phyloP scores from a whole-genome alignment of 495 filamentous ascomycete genomes.

The Astrothelium macrocarpum region DNA sequence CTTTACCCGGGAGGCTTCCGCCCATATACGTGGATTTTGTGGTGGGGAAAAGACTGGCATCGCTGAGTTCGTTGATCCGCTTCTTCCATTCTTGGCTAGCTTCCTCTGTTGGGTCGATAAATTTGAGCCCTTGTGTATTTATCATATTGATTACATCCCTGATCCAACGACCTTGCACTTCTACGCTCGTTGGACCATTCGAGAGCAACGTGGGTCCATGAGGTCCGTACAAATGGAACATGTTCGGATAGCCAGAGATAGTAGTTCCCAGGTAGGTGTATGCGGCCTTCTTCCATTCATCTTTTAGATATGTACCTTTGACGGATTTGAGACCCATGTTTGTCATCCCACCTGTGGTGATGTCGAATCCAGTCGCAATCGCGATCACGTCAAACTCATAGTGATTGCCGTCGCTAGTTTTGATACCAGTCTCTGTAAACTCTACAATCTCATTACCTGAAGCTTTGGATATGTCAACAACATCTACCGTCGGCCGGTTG shows the following conservation, averaged over 20 bases:
- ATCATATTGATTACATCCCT: constrained; percentile 38
- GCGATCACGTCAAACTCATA: constrained; percentile 42
- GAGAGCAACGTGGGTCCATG: constrained; percentile 40
- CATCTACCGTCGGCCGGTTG: constrained; percentile 43
- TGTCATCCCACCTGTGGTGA: constrained; percentile 41
- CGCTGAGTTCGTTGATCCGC: constrained; percentile 15
- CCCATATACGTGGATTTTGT: constrained; percentile 43
- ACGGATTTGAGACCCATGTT: constrained; percentile 38
- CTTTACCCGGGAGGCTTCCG: constrained; percentile 41
- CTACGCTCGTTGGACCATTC: constrained; percentile 44
- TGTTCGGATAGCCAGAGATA: constrained; percentile 41
- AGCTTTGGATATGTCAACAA: constrained; percentile 38
- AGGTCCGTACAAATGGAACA: constrained; percentile 44
- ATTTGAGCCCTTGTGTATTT: constrained; percentile 26
- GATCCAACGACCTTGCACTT: constrained; percentile 47
- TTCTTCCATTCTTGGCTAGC: constrained; percentile 35
- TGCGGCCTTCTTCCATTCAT: constrained; percentile 42
- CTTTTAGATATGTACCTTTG: constrained; percentile 30
- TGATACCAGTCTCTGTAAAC: constrained; percentile 39
- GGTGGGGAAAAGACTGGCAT: constrained; percentile 23
- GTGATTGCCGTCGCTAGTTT: constrained; percentile 29
- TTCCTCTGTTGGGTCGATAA: constrained; percentile 34
- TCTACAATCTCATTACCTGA: constrained; percentile 38
- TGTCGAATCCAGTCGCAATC: constrained; percentile 48
- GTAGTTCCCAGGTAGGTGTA: constrained; percentile 44